Evolutionary conservation across 2,329 filamentous ascomycete species (phyloP), one percentile per base, ranked within the genome.

Genomic region (Fusarium marasasianum): DNA sequence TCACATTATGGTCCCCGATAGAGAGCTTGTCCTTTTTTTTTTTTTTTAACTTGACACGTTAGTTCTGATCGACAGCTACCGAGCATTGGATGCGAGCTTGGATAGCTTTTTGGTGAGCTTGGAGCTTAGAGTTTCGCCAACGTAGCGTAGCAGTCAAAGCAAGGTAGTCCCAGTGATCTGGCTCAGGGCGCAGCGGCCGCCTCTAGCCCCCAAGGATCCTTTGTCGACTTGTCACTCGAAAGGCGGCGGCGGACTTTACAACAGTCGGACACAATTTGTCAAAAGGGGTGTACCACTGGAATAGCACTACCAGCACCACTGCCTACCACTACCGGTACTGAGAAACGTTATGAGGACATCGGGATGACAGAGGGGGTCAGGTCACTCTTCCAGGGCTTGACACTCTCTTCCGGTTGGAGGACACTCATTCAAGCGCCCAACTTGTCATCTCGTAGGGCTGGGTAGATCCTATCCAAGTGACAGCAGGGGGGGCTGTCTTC

Each of bases 141-240:
- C 22, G 24, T 26, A 53, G 26, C 38, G 40, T 43, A 26, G 26
- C 31, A 62, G 47, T 35, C 17, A 37, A 29, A 38, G 53, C 15
- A 26, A 57, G 50, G 66, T 50, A 73, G 71, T 69, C 66, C 71
- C 71, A 74, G 66, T 68, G 71, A 74, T 74, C 60, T 73, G 71
- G 71, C 69, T 72, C 70, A 73, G 70, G 70, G 70, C 71, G 66
- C 71, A 61, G 71, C 71, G 71, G 71, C 66, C 63, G 71, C 56
- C 58, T 38, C 58, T 56, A 37, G 55, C 41, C 70, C 63, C 70
- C 68, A 72, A 67, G 59, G 55, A 70, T 66, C 55, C 51, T 61
- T 71, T 74, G 63, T 67, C 38, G 17, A 66, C 51, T 55, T 58
- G 60, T 69, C 54, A 56, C 35, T 38, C 48, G 45, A 70, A 59